These are phyloP conservation scores for Mariannaea sp. DNA, from an alignment of 2,329 filamentous ascomycete genomes.

Conservation along the genomic window DNA sequence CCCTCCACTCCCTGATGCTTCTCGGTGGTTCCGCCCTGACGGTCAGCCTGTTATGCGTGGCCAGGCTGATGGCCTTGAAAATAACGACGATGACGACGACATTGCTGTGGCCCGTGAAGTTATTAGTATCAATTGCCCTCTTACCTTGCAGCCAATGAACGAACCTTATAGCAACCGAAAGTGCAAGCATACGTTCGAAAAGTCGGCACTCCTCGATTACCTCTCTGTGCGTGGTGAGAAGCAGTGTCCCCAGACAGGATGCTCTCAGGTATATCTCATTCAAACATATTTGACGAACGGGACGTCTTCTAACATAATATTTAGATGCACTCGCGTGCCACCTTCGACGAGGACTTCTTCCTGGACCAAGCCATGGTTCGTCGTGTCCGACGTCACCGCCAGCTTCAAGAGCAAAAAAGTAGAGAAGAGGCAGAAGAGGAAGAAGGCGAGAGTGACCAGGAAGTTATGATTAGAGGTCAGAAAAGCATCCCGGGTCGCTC, in stretches of 20 bases:
- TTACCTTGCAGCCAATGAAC: slow-evolving; percentile 67
- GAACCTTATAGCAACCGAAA: slow-evolving; percentile 69
- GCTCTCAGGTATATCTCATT: slow-evolving; percentile 52
- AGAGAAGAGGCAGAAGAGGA: slow-evolving; percentile 48
- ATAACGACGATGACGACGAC: slow-evolving; percentile 67
- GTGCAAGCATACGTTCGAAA: slow-evolving; percentile 77
- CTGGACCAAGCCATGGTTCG: slow-evolving; percentile 61
- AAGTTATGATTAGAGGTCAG: slow-evolving; percentile 34
- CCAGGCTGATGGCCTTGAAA: slow-evolving; percentile 36
- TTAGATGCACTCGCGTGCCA: slow-evolving; percentile 52
- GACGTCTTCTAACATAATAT: slow-evolving; percentile 5
- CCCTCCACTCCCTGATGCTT: slow-evolving; percentile 57
- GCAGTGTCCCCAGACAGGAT: slow-evolving; percentile 69
- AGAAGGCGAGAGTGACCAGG: slow-evolving; percentile 30
- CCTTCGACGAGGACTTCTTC: slow-evolving; percentile 55
- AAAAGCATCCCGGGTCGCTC: slow-evolving; percentile 27
- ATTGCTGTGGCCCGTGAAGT: slow-evolving; percentile 67
- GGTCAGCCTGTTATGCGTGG: slow-evolving; percentile 49
- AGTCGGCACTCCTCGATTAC: slow-evolving; percentile 62
- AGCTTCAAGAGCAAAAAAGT: slow-evolving; percentile 49
- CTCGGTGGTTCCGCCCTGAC: slow-evolving; percentile 57
- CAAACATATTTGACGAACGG: not conserved
- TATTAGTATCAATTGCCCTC: slow-evolving; percentile 70
- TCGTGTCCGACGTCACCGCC: slow-evolving; percentile 60
- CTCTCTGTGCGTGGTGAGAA: slow-evolving; percentile 51